Base-by-base conservation (phyloP, 495 filamentous ascomycete species). In the Daldinia caldariorum region DNA sequence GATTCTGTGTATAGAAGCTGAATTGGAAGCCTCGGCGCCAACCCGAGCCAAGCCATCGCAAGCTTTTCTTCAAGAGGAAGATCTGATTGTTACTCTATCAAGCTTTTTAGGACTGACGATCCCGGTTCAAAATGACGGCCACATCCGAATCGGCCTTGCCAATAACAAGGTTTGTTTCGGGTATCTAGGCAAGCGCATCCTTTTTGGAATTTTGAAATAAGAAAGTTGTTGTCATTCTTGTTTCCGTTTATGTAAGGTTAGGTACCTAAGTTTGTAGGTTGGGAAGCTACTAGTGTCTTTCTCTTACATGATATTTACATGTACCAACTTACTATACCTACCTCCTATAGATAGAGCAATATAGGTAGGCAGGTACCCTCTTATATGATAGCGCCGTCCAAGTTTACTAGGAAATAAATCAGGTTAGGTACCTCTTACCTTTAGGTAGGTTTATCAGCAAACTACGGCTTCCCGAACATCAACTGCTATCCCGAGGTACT, bases 1-100 rank as follows among this genome's bases (percentile, higher is more conserved):
- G 26, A 26, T 26, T 26, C 26, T 35, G 10, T 34, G 35, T 29
- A 35, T 16, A 6, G 16, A 16, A 56, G 53, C 53, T 18, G 20
- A 6, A 29, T 32, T 45, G 13, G 47, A 47, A 50, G 34, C 8
- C 61, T 70, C 62, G 68, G 57, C 58, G 68, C 63, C 63, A 71
- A 71, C 18, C 26, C 37, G 16, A 63, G 63, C 63, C 63, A 71
- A 71, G 69, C 53, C 5, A 50, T 59, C 43, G 54, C 50, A 67
- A 67, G 69, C 58, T 57, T 61, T 71, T 58, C 58, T 47, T 26
- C 12, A 20, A 12, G 9, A 61, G 41, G 18, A 55, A 47, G 69
- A 67, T 71, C 63, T 56, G 37, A 31, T 35, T 50, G 45, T 58
- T 49, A 37, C 37, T 20, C 31, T 35, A 35, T 59, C 49, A 63